Conservation (phyloP, 208 protist species). For the Wallacemonas rigidus region DNA sequence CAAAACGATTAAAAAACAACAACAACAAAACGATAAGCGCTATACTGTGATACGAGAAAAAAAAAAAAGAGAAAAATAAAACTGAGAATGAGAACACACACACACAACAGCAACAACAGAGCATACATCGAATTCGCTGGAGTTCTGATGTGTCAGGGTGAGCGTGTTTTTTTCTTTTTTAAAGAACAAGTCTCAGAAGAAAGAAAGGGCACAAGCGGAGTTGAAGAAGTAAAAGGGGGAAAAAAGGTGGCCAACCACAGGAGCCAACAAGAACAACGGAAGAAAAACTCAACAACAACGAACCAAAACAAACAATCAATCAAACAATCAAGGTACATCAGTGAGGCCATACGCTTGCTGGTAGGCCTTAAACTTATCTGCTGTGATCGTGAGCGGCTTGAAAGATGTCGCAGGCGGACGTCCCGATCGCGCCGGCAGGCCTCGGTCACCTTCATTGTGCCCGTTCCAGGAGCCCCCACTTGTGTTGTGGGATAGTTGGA, state of each 20-base stretch:
- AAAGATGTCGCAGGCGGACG: constrained; percentile 4
- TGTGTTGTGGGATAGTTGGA: constrained; percentile 11
- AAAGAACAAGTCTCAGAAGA: neutral
- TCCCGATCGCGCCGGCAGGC: neutral
- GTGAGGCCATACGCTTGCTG: constrained; percentile 1
- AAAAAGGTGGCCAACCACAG: constrained; percentile 12
- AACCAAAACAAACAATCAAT: neutral
- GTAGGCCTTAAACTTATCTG: constrained; percentile 5
- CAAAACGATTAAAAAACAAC: constrained; percentile 1
- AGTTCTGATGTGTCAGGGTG: too few species aligned
- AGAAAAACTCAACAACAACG: constrained; percentile 10
- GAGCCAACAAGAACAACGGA: constrained; percentile 1
- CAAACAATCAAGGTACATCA: neutral
- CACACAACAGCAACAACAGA: constrained; percentile 5
- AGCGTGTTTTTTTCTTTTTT: too few species aligned
- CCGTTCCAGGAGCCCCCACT: neutral
- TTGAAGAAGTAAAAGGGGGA: neutral
- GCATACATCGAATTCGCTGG: neutral
- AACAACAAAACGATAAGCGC: constrained; percentile 16
- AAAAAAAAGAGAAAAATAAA: neutral
- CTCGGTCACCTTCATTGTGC: neutral
- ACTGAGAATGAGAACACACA: neutral
- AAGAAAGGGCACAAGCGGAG: constrained; percentile 7
- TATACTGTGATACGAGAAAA: neutral
- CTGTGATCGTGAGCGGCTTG: constrained; percentile 8